phyloP scores from a whole-genome alignment of 1,284 basidiomycete genomes.

The Ceratobasidium sp. region DNA sequence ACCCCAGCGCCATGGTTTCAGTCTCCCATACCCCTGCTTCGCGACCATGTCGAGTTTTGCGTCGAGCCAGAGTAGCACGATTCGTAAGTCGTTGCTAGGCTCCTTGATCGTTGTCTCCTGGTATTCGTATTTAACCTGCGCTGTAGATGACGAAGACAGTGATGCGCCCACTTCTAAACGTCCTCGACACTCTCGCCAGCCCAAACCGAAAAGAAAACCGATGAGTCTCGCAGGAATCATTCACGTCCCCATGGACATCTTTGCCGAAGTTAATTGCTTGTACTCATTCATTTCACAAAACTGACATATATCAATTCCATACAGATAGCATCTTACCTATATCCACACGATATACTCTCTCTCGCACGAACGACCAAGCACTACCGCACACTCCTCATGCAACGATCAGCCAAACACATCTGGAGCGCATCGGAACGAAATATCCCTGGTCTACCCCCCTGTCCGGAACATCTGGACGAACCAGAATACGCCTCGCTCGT shows the following conservation, averaged over 20 bases:
- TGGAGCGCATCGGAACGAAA: conserved; percentile 27
- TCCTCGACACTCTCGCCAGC: not conserved
- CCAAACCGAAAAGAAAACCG: conserved; percentile 6
- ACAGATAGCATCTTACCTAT: conserved; percentile 15
- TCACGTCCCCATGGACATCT: conserved; percentile 35
- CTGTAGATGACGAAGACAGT: conserved; percentile 27
- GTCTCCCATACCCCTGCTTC: not conserved
- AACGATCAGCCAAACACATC: conserved; percentile 11
- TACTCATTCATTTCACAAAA: not conserved
- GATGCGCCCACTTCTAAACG: not conserved
- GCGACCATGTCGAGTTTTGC: not conserved
- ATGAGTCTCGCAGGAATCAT: conserved; percentile 14
- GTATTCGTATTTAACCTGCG: not conserved
- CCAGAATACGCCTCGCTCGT: conserved; percentile 26
- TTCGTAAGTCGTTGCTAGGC: not conserved
- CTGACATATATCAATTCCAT: not conserved
- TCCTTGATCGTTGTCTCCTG: no score
- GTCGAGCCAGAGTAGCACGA: not conserved
- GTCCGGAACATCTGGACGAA: conserved; percentile 15
- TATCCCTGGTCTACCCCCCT: conserved; percentile 8
- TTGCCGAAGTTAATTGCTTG: not conserved
- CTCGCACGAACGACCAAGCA: conserved; percentile 25
- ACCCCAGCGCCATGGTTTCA: not conserved
- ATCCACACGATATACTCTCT: conserved; percentile 13
- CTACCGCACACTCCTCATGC: conserved; percentile 23